A percentile compares a stretch with the other conserved stretches of the same genome.
These are phyloP conservation scores for Hypoxylon fragiforme DNA, from an alignment of 495 filamentous ascomycete genomes.

Conservation along the genomic window DNA sequence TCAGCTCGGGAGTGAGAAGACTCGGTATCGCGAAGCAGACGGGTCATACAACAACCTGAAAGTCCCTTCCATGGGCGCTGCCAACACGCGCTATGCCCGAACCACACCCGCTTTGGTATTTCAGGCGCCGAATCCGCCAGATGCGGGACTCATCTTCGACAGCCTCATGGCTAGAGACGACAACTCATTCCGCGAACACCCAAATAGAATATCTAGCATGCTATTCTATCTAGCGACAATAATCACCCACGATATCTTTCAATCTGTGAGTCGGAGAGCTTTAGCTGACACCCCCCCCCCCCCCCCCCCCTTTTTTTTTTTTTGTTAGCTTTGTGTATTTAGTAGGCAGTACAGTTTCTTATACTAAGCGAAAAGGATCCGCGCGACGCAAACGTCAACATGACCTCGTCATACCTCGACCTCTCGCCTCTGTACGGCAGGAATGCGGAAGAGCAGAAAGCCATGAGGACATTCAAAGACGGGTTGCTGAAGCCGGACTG, in stretches of 20 bases:
- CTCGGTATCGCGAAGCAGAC: constrained; percentile 64
- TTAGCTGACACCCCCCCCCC: too few relatives aligned
- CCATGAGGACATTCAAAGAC: constrained; percentile 68
- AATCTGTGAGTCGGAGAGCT: constrained; percentile 20
- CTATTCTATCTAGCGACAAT: constrained; percentile 81
- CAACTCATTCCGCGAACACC: constrained; percentile 63
- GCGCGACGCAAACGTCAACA: constrained; percentile 53
- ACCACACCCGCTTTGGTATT: constrained; percentile 57
- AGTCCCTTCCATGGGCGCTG: constrained; percentile 62
- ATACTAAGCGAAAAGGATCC: constrained; percentile 24
- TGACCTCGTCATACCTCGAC: constrained; percentile 79
- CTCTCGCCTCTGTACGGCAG: constrained; percentile 78
- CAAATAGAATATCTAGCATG: constrained; percentile 74
- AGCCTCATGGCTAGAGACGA: constrained; percentile 60
- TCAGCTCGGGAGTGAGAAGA: constrained; percentile 49
- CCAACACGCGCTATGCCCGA: constrained; percentile 65
- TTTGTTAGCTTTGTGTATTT: neutral
- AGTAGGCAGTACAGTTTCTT: too few relatives aligned
- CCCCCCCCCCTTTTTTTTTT: too few relatives aligned
- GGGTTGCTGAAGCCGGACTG: constrained; percentile 77
- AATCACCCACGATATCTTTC: constrained; percentile 72
- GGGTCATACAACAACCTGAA: constrained; percentile 64
- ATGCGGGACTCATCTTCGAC: constrained; percentile 74
- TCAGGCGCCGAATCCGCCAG: constrained; percentile 65
- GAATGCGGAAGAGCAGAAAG: constrained; percentile 65